Conservation (phyloP, 169 alveolate species). For the Cryptosporidium ubiquitum region DNA sequence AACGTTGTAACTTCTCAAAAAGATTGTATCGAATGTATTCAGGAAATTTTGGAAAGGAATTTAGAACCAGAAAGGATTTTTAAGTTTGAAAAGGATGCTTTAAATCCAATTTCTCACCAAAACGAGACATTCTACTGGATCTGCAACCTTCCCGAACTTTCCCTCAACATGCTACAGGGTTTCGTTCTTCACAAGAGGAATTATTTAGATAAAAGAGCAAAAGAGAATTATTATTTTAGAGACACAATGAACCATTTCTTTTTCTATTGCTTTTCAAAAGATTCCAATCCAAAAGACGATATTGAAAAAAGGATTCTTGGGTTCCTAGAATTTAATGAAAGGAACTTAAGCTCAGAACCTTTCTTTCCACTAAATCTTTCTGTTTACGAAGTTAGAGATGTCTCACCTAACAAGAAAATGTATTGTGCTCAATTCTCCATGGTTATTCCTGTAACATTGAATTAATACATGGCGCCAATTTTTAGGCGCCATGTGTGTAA, state of each 20-base stretch:
- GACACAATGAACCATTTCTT: slow-evolving; percentile 62
- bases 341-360: slow-evolving; percentile 24
- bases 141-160: slow-evolving; percentile 62
- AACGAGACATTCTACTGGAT: slow-evolving; percentile 42
- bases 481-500: background rate
- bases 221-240: slow-evolving; percentile 75
- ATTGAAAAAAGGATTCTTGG: slow-evolving; percentile 79
- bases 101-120: background rate
- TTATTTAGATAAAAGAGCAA: slow-evolving; percentile 61
- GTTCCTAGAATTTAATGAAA: slow-evolving; percentile 77
- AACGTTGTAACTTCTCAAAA: slow-evolving; percentile 80
- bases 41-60: slow-evolving; percentile 31
- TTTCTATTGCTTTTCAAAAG: slow-evolving; percentile 86
- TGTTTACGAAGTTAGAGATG: slow-evolving; percentile 83
- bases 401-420: slow-evolving; percentile 82
- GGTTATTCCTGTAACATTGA: slow-evolving; percentile 5
- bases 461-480: background rate
- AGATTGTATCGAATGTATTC: slow-evolving; percentile 84
- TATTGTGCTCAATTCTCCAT: slow-evolving; percentile 82
- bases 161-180: slow-evolving; percentile 81
- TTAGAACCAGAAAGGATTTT: slow-evolving; percentile 37
- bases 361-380: slow-evolving; percentile 6
- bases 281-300: slow-evolving; percentile 76
- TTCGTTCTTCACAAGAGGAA: slow-evolving; percentile 80
- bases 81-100: slow-evolving; percentile 15